Evolutionary conservation across 2,329 filamentous ascomycete genomes (phyloP), one percentile per base, ranked within the genome.

Genomic region (Neoscytalidium dimidiatum): DNA sequence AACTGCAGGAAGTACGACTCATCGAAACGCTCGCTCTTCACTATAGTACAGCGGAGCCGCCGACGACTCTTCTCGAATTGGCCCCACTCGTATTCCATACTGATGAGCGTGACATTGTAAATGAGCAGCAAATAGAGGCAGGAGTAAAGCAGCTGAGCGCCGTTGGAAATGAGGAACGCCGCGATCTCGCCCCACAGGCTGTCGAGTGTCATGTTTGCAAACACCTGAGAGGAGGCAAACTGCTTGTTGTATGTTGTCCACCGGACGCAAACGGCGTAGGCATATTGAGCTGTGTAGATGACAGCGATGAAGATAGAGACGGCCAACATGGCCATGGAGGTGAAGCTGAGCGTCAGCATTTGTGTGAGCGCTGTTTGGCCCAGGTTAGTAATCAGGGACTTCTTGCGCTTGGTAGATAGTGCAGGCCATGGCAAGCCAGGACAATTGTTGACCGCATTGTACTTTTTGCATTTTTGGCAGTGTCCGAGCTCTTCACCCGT

Each of bases 401-500:
- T 71, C 66, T 76, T 75, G 62, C 72, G 63, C 48, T 75, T 75
- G 0, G 73, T 75, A 2, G 74, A 71, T 14, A 75, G 70, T 1
- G 70, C 72, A 1, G 72, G 72, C 62, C 74, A 73, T 1, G 69
- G 68, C 31, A 69, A 52, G 8, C 70, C 68, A 11, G 68, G 65
- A 11, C 69, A 66, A 35, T 69, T 71, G 65, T 73, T 69, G 31
- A 64, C 48, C 1, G 14, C 66, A 53, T 74, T 73, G 64, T 66
- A 72, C 41, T 71, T 74, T 28, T 69, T 72, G 62, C 72, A 74
- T 28, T 70, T 73, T 43, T 76, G 74, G 46, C 73, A 76, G 56
- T 75, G 71, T 3, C 72, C 73, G 11, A 76, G 67, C 58, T 74
- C 74, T 48, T 74, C 74, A 69, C 60, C 28, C 41, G 67, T 44